Percentiles rank a stretch among this genome's conserved stretches.
These are phyloP conservation scores for Dryas alaskensis DNA, from an alignment of 306 rosid species.

Conservation along the genomic window DNA sequence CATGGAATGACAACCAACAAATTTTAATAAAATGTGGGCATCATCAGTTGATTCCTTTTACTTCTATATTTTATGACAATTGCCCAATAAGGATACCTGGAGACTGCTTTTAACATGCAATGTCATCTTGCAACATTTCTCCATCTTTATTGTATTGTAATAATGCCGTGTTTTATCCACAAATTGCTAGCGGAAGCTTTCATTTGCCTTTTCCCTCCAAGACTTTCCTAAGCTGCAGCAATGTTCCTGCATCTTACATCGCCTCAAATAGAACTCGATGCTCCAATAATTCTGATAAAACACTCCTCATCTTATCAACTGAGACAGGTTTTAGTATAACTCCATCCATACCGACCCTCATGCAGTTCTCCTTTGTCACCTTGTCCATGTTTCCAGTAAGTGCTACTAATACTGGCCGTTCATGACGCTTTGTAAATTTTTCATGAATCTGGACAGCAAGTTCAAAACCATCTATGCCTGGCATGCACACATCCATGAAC, in stretches of 20 bases:
- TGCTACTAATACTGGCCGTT: constrained; percentile 70
- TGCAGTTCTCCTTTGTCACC: constrained; percentile 71
- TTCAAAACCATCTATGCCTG: constrained; percentile 66
- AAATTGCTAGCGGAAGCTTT: neutral
- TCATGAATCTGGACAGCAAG: constrained; percentile 56
- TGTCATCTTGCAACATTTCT: constrained; percentile 19
- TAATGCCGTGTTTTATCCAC: constrained; percentile 22
- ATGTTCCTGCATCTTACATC: constrained; percentile 31
- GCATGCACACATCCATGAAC: constrained; percentile 68
- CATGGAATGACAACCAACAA: no score
- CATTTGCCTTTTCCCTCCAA: constrained; percentile 3
- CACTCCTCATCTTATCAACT: constrained; percentile 82
- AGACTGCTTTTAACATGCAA: neutral
- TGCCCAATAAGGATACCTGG: neutral
- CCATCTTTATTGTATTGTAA: constrained; percentile 23
- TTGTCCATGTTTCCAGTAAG: constrained; percentile 74
- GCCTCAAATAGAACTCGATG: constrained; percentile 64
- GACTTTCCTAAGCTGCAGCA: constrained; percentile 7
- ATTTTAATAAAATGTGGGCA: no score
- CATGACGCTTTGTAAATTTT: constrained; percentile 61
- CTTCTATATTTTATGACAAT: neutral
- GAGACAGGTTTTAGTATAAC: constrained; percentile 78
- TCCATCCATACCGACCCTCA: constrained; percentile 80
- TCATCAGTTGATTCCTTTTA: neutral
- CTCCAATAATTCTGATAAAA: constrained; percentile 70